Evolutionary conservation across 345 rosid species (phyloP), one percentile per base, ranked within the genome.

Genomic region (Cardamine chenopodiifolia): DNA sequence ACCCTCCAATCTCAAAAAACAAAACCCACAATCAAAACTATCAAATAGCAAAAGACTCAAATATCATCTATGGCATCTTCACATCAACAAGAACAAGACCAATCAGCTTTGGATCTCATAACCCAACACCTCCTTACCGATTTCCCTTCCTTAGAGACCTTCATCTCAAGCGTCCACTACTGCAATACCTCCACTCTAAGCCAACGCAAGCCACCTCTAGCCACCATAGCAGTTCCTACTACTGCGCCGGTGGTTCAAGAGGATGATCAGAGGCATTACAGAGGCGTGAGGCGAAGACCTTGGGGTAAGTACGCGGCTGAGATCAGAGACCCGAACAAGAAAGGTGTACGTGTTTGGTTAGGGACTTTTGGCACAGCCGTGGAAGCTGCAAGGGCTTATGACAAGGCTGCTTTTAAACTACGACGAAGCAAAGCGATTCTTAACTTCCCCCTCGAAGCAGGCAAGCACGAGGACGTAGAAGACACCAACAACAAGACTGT

Each of bases 251-350:
- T 19, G 26, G 37, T 10, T 76, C 44, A 34, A 66, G 69, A 60
- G 67, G 44, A 26, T 8, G 78, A 77, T 32, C 78, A 83, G 15
- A 86, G 67, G 82, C 93, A 80, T 70, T 91, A 90, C 80, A 81
- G 96, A 71, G 96, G 98, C 1, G 97, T 91, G 8, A 72, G 96
- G 60, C 69, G 91, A 26, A 70, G 98, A 56, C 98, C 96, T 0
- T 93, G 98, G 97, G 96, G 98, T 3, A 93, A 85, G 61, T 93
- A 72, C 54, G 92, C 96, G 2, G 96, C 97, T 20, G 97, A 93
- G 83, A 93, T 93, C 31, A 88, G 97, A 15, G 98, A 93, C 65
- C 97, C 98, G 6, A 88, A 84, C 65, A 79, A 78, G 66, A 93
- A 93, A 82, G 98, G 98, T 8, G 77, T 88, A 10, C 85, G 96